Evolutionary conservation across 2,329 filamentous ascomycete genomes (phyloP).

Genomic region (Verticillium zaregamsianum): DNA sequence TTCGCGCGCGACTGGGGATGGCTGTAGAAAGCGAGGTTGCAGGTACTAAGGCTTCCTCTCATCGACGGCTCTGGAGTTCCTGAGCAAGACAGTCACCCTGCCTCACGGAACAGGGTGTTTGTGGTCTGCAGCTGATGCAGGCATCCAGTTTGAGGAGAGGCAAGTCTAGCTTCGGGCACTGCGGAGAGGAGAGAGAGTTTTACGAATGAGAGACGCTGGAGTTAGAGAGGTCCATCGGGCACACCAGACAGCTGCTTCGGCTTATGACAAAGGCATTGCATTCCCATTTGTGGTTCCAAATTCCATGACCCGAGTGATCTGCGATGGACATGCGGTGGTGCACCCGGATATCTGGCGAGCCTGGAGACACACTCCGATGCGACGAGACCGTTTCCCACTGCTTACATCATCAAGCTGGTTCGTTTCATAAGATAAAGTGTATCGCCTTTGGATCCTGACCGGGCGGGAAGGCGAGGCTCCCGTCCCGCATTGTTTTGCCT

Average conservation of each 20-base stretch:
- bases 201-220: not conserved
- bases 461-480: not conserved
- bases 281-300: not conserved
- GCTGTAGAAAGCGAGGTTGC: conserved; percentile 5
- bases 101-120: not conserved
- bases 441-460: not conserved
- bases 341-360: not conserved
- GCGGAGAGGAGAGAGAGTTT: not conserved
- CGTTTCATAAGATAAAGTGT: not conserved
- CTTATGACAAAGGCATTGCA: conserved; percentile 4
- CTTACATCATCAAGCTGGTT: not conserved
- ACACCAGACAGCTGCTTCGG: conserved; percentile 1
- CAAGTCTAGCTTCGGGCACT: not conserved
- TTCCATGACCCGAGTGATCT: not conserved
- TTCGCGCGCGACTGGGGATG: not conserved
- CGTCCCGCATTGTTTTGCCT: not conserved
- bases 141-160: not conserved
- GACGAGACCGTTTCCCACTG: not conserved
- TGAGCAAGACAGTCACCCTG: not conserved
- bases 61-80: conserved; percentile 11
- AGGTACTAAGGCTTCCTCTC: conserved; percentile 8
- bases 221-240: conserved; percentile 1
- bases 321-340: not conserved
- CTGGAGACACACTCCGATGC: not conserved
- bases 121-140: not conserved